Base-by-base conservation (phyloP, 176 grass and related monocot genomes). In the Alopecurus myosuroides region DNA sequence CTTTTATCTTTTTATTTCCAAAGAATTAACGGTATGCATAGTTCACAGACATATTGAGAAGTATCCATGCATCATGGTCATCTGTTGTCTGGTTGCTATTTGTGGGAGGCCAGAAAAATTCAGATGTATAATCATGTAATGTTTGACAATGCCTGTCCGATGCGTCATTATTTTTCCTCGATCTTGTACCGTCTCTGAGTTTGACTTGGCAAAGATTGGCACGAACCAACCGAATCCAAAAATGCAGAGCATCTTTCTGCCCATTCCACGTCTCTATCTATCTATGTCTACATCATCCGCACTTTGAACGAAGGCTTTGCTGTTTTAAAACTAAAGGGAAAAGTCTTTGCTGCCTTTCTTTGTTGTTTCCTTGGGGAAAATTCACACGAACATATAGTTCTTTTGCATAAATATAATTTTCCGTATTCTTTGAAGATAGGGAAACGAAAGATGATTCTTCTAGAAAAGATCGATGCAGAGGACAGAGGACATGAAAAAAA, bases 381-480 rank as follows among this genome's bases (percentile, higher is more conserved):
- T 30, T 75, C 72, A 51, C 45, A 20, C 46, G 50, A 33, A 22
- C 72, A 50, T 20, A 73, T 3, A 10, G 71, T 40, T 4, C 2
- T 25, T 23, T 76, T 70, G 61, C 45, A 49, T 31, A n/a, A 56
- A 22, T 19, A 15, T 17, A 29, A 19, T 74, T 30, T 79, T 39
- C 41, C 20, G 28, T 78, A 69, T 84, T 73, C 76, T 76, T 51
- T 51, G 18, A 19, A 68, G 31, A 87, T 69, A 51, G 56, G 18
- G 52, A 23, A 77, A 23, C 49, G n/a, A 30, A 75, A 74, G 45
- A 13, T 11, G 39, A 77, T 82, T 81, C 78, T 48, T 50, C 39
- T 49, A 17, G 8, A 53, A 62, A 81, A 70, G 64, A 26, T 62
- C n/a, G 81, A 31, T 31, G 23, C 52, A 33, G n/a, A 30, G 17